phyloP scores from a whole-genome alignment of 179 eudicot species.

The Corrigiola litoralis region DNA sequence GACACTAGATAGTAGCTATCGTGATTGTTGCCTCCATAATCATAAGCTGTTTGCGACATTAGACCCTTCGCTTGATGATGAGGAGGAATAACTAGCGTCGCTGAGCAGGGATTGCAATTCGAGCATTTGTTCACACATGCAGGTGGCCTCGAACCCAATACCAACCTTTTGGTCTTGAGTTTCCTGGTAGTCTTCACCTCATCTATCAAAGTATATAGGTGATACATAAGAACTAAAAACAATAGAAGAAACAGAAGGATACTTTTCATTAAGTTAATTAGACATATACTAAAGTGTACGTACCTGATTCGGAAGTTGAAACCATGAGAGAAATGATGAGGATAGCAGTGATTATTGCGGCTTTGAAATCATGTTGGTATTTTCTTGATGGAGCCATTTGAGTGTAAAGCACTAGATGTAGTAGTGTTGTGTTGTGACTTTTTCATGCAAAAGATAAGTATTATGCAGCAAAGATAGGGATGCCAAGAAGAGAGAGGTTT shows the following conservation, averaged over 20 bases:
- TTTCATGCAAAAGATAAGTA: not conserved
- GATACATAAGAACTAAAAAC: not conserved
- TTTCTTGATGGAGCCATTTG: slow-evolving; percentile 16
- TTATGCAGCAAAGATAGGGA: not conserved
- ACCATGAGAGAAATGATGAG: slow-evolving; percentile 10
- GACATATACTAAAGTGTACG: not conserved
- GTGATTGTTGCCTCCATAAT: slow-evolving; percentile 13
- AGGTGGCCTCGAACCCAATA: slow-evolving; percentile 22
- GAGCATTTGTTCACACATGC: slow-evolving; percentile 16
- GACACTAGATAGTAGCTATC: slow-evolving; percentile 20
- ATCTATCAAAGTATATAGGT: not conserved
- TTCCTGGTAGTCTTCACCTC: not conserved
- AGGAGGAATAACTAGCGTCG: slow-evolving; percentile 20
- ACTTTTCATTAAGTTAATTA: not conserved
- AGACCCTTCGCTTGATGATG: not conserved
- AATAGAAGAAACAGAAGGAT: not conserved
- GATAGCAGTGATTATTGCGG: slow-evolving; percentile 6
- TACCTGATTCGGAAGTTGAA: slow-evolving; percentile 17
- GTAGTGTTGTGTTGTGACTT: not conserved
- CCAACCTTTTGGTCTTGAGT: not conserved
- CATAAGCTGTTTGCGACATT: not conserved
- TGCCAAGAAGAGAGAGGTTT: not conserved
- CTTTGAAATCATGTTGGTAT: not conserved
- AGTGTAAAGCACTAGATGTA: not conserved
- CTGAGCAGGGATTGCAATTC: slow-evolving; percentile 19